Percentiles rank a stretch among this genome's conserved stretches.
These are phyloP conservation scores for Gossypium lobatum DNA, from an alignment of 441 rosid species.

Conservation along the genomic window DNA sequence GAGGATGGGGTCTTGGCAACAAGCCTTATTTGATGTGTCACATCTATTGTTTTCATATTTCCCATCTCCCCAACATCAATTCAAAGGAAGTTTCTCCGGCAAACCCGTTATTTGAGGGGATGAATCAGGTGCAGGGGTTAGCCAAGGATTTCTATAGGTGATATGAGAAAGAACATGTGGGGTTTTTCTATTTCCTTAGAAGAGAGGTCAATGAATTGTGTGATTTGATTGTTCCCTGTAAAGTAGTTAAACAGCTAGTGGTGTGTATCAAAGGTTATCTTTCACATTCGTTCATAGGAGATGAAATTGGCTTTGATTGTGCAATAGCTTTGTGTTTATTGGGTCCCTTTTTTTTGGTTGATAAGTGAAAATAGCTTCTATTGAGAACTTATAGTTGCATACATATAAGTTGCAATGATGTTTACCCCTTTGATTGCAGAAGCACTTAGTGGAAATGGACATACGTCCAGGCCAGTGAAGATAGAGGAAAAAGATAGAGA, in stretches of 20 bases:
- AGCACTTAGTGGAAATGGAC: conserved; percentile 49
- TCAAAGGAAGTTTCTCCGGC: background rate
- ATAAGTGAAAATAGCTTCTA: background rate
- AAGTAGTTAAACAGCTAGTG: background rate
- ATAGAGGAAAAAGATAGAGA: conserved; percentile 27
- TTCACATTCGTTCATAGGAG: background rate
- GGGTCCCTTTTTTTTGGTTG: background rate
- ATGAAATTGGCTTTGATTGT: background rate
- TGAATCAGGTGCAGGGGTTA: background rate
- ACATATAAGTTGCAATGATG: background rate
- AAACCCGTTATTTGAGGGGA: background rate
- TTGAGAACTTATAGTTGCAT: background rate
- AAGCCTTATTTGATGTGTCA: background rate
- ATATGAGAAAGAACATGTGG: background rate
- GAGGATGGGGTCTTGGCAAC: background rate
- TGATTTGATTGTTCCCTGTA: background rate
- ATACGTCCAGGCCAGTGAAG: conserved; percentile 54
- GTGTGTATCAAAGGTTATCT: background rate
- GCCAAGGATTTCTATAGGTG: background rate
- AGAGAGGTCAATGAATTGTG: background rate
- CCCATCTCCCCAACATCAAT: background rate
- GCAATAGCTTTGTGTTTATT: background rate
- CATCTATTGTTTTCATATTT: background rate
- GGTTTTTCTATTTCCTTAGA: background rate
- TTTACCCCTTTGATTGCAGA: conserved; percentile 37